These are phyloP conservation scores for Thermothelomyces thermophilus DNA, from an alignment of 2,329 filamentous ascomycete genomes.

Conservation along the genomic window DNA sequence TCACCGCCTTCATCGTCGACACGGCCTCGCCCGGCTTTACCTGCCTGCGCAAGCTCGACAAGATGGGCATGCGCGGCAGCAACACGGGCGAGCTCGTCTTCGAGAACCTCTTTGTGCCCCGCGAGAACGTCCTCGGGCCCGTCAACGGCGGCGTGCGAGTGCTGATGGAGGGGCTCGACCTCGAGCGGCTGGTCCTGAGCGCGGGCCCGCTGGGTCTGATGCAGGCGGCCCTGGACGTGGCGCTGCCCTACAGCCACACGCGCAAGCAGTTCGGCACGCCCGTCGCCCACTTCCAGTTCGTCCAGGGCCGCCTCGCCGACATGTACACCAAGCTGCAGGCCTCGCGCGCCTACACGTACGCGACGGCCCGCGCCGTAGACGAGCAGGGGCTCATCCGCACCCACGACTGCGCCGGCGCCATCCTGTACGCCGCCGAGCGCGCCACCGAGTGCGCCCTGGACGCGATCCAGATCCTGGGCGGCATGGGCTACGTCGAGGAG, in stretches of 20 bases:
- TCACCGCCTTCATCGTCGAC: conserved; percentile 90
- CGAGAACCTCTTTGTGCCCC: conserved; percentile 82
- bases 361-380: conserved; percentile 72
- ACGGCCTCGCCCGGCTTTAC: conserved; percentile 66
- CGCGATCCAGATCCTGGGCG: conserved; percentile 85
- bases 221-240: conserved; percentile 81
- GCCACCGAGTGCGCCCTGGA: conserved; percentile 83
- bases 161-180: conserved; percentile 91
- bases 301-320: conserved; percentile 89
- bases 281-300: conserved; percentile 85
- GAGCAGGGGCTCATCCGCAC: conserved; percentile 67
- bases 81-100: conserved; percentile 94
- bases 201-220: conserved; percentile 90
- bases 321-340: conserved; percentile 95
- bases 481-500: conserved; percentile 95
- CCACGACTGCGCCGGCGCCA: conserved; percentile 90
- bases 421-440: conserved; percentile 85
- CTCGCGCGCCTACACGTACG: conserved; percentile 79
- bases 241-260: conserved; percentile 81
- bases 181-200: conserved; percentile 86
- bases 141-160: conserved; percentile 81
- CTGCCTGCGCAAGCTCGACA: conserved; percentile 86
- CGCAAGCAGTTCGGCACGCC: conserved; percentile 82
- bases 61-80: conserved; percentile 95
- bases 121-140: conserved; percentile 70